These are phyloP conservation scores for Fremontodendron californicum DNA, from an alignment of 345 rosid species.

Conservation along the genomic window DNA sequence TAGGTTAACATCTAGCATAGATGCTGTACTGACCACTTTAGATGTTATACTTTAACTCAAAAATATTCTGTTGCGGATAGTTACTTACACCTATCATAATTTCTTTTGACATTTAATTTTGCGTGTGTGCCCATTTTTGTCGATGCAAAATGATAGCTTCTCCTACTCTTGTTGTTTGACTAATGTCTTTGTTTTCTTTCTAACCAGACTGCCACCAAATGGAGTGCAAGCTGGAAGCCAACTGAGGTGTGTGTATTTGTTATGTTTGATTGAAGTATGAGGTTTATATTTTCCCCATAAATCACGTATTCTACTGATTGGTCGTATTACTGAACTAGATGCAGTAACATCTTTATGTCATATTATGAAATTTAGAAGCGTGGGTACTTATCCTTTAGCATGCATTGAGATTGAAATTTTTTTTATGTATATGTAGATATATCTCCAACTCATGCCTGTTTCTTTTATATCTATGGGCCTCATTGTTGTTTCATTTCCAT, in stretches of 20 bases:
- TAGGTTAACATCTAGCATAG: background rate
- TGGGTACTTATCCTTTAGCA: background rate
- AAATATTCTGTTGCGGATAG: background rate
- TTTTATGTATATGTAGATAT: background rate
- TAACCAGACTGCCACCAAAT: constrained; percentile 43
- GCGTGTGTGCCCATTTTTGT: background rate
- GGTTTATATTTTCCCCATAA: constrained; percentile 6
- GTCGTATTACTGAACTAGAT: background rate
- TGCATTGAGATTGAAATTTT: background rate
- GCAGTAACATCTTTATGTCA: background rate
- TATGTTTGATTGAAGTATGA: background rate
- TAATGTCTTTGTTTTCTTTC: constrained; percentile 11
- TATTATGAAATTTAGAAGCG: background rate
- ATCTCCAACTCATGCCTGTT: background rate
- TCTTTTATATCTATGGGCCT: background rate
- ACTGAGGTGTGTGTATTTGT: constrained; percentile 51
- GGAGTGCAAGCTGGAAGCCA: constrained; percentile 71
- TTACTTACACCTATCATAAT: background rate
- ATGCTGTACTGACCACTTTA: background rate
- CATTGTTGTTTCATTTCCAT: background rate
- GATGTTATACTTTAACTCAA: background rate
- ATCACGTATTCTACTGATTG: background rate
- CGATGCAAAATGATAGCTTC: constrained; percentile 3
- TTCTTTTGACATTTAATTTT: background rate
- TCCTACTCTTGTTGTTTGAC: constrained; percentile 16